A percentile compares a stretch with the other conserved stretches of the same genome.
Conservation (phyloP, 106 monocot genomes). For the Vanilla planifolia region DNA sequence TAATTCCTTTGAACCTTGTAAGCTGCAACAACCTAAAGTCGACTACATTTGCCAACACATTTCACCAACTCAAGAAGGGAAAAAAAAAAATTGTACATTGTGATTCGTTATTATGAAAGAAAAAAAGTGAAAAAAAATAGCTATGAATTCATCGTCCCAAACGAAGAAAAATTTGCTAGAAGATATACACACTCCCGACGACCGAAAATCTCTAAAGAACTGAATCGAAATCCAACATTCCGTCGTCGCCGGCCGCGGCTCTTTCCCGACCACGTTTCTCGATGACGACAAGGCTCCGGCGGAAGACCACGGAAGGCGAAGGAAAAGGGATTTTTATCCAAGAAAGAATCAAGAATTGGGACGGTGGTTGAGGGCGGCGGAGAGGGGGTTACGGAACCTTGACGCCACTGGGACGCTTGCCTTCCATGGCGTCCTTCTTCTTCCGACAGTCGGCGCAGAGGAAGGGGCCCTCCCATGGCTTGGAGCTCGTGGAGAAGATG, state of each 20-base stretch:
- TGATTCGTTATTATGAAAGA: too few species aligned
- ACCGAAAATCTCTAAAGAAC: constrained; percentile 1
- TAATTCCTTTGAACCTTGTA: too few species aligned
- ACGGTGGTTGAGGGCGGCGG: neutral
- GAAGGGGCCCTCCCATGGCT: constrained; percentile 97
- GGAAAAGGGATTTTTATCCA: constrained; percentile 5
- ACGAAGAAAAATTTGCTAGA: too few species aligned
- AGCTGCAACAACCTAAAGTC: too few species aligned
- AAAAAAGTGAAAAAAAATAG: too few species aligned
- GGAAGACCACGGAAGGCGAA: constrained; percentile 11
- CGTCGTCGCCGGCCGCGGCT: neutral
- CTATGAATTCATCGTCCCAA: too few species aligned
- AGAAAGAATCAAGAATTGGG: constrained; percentile 2
- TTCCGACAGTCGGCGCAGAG: constrained; percentile 76
- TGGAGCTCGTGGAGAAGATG: constrained; percentile 85
- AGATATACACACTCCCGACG: too few species aligned
- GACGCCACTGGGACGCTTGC: constrained; percentile 54
- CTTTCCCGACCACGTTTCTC: neutral
- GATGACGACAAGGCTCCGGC: constrained; percentile 11
- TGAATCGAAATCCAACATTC: constrained; percentile 1
- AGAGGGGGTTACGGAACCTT: constrained; percentile 26
- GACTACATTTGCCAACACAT: too few species aligned
- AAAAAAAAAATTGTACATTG: too few species aligned
- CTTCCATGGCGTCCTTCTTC: constrained; percentile 87
- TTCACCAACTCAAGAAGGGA: too few species aligned